Percentiles rank a stretch among this genome's conserved stretches.
Conservation (phyloP, 2,329 filamentous ascomycete genomes). For the Diplocarpon mali region DNA sequence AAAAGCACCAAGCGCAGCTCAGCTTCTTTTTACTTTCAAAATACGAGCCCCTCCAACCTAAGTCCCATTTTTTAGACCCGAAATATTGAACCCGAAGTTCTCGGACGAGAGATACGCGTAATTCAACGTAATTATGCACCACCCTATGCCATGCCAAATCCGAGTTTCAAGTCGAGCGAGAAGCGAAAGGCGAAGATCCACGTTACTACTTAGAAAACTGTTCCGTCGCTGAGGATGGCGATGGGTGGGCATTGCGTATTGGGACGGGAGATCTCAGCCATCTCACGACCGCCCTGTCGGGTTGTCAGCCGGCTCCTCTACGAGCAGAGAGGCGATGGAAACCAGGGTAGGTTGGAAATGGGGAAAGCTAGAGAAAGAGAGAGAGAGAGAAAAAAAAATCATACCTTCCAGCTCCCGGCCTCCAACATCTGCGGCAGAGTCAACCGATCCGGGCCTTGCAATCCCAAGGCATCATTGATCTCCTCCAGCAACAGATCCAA, state of each 20-base stretch:
- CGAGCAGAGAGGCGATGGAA: background rate
- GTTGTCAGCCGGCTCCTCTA: conserved; percentile 7
- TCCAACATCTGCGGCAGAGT: conserved; percentile 83
- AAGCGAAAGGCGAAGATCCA: background rate
- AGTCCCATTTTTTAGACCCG: too few species aligned
- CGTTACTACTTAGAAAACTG: conserved; percentile 59
- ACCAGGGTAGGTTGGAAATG: too few species aligned
- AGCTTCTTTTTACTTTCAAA: too few species aligned
- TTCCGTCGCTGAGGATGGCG: conserved; percentile 91
- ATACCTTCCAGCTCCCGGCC: conserved; percentile 95
- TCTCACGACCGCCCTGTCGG: conserved; percentile 73
- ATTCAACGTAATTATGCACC: too few species aligned
- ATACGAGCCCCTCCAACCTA: too few species aligned
- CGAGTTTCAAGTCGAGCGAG: too few species aligned
- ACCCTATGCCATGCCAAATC: too few species aligned
- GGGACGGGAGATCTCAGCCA: conserved; percentile 87
- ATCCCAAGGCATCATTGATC: conserved; percentile 55
- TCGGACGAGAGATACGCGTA: too few species aligned
- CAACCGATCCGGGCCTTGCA: conserved; percentile 60
- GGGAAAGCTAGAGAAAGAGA: too few species aligned
- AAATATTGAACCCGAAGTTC: too few species aligned
- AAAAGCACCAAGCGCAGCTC: too few species aligned
- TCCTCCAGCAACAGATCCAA: conserved; percentile 59
- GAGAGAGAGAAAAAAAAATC: conserved; percentile 19
- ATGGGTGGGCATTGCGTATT: conserved; percentile 84